These are phyloP conservation scores for Erodium moschatum DNA, from an alignment of 441 rosid species.

Conservation along the genomic window DNA sequence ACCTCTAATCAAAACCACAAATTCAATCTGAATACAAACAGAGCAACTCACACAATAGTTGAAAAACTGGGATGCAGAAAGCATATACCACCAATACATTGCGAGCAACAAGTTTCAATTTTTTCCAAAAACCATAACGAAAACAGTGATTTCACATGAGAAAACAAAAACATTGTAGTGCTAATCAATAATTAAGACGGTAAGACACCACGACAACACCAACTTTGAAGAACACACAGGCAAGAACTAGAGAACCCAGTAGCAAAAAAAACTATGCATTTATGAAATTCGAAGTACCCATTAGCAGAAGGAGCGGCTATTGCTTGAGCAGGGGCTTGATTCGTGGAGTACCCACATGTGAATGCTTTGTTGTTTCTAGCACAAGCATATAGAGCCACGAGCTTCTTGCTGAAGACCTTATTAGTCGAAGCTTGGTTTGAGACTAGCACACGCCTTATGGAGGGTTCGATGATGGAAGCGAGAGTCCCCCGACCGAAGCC, in stretches of 20 bases:
- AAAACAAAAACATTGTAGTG: neutral
- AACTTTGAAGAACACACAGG: too few species aligned
- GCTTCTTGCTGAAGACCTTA: slow-evolving; percentile 15
- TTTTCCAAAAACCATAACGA: neutral
- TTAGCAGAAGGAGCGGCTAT: slow-evolving; percentile 29
- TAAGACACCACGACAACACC: neutral
- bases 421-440: slow-evolving; percentile 13
- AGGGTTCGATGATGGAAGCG: slow-evolving; percentile 20
- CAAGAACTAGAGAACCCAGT: neutral
- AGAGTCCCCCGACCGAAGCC: slow-evolving; percentile 30
- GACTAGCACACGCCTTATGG: slow-evolving; percentile 33
- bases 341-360: slow-evolving; percentile 30
- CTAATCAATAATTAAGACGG: neutral
- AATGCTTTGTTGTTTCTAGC: slow-evolving; percentile 30
- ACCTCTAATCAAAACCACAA: neutral
- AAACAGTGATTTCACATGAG: neutral
- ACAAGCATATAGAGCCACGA: slow-evolving; percentile 19
- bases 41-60: neutral
- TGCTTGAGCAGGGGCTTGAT: slow-evolving; percentile 21
- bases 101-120: neutral
- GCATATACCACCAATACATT: neutral
- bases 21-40: neutral
- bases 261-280: neutral
- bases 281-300: slow-evolving; percentile 34
- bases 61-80: neutral